A percentile compares a stretch with the other conserved stretches of the same genome.
Evolutionary conservation across 139 green algal species (phyloP).

Genomic region (Chlorella sp.): DNA sequence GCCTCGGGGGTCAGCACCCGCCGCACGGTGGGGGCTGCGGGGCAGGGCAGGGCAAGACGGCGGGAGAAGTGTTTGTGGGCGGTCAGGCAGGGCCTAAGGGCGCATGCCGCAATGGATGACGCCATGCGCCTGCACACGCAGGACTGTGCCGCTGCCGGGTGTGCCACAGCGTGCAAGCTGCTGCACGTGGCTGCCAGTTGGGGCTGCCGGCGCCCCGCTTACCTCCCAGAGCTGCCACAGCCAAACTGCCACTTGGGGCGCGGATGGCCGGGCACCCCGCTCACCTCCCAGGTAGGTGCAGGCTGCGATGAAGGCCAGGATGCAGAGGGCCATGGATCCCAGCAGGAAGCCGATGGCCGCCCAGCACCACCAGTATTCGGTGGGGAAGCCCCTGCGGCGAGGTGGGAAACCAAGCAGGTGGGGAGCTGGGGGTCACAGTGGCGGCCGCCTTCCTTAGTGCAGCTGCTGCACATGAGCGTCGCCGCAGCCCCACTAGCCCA

Average conservation of each 20-base stretch:
- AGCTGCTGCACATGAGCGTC: too few species aligned
- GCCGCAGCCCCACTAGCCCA: too few species aligned
- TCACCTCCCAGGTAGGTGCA: conserved; percentile 29
- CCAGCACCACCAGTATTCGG: conserved; percentile 38
- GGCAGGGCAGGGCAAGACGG: not conserved
- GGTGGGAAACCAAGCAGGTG: not conserved
- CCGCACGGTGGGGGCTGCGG: conserved; percentile 13
- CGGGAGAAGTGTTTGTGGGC: too few species aligned
- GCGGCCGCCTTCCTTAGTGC: too few species aligned
- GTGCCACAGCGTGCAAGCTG: not conserved
- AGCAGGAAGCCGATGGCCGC: conserved; percentile 18
- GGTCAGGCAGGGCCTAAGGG: not conserved
- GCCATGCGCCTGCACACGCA: too few species aligned
- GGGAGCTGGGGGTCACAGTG: not conserved
- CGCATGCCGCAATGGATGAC: too few species aligned
- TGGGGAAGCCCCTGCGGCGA: conserved; percentile 29
- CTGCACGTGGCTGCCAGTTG: too few species aligned
- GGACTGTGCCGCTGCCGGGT: not conserved
- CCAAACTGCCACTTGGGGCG: too few species aligned
- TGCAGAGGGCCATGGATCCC: not conserved
- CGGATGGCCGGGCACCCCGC: not conserved
- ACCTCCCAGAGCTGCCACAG: too few species aligned
- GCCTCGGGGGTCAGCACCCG: conserved; percentile 14
- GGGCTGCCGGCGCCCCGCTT: too few species aligned
- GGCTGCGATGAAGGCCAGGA: not conserved